Base-by-base conservation (phyloP, 2,329 filamentous ascomycete genomes). In the Leptodontidium sp. region DNA sequence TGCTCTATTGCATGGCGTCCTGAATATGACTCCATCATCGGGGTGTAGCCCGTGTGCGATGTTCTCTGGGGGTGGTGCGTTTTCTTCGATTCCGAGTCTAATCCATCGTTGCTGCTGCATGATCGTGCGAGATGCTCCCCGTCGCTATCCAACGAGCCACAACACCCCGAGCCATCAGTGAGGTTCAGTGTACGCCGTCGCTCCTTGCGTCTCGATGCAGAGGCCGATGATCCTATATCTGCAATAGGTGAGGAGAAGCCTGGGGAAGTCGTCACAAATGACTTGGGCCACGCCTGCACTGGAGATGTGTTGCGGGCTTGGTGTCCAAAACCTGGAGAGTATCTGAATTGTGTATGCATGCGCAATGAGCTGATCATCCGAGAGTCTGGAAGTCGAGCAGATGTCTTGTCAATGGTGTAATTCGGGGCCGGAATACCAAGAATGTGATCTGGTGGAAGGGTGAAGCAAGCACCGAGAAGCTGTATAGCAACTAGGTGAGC, bases 261-360 rank as follows among this genome's bases (percentile, higher is more conserved):
- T 21, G 58, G 65, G 21, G 69, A 66, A 17, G 68, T 26, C 9
- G 69, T 70, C 59, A 75, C 74, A 64, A 72, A 74, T 12, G 63
- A 52, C 7, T 67, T 69, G 49, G 67, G 68, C 73, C 74, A 75
- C n/a, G 64, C 38, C 7, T 74, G 71, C 12, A 73, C 70, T 12
- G 77, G 77, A 5, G 77, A 77, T 12, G 75, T 68, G 45, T 73
- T 77, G 8, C 76, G 71, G 32, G 76, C 71, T 69, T 78, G 72
- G 52, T 78, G 74, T 3, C 77, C 76, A 63, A 77, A 78, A 38
- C 71, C 71, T n/a, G 77, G 77, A 2, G 77, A 75, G 68, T 76
- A 78, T 55, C 73, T 72, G 65, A 75, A 78, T 40, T 77, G 70
- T 2, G 75, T 75, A 68, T 78, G 77, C 75, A 78, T 75, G 59